Conservation (phyloP, 1,284 basidiomycete genomes). For the Ustilago trichophora region DNA sequence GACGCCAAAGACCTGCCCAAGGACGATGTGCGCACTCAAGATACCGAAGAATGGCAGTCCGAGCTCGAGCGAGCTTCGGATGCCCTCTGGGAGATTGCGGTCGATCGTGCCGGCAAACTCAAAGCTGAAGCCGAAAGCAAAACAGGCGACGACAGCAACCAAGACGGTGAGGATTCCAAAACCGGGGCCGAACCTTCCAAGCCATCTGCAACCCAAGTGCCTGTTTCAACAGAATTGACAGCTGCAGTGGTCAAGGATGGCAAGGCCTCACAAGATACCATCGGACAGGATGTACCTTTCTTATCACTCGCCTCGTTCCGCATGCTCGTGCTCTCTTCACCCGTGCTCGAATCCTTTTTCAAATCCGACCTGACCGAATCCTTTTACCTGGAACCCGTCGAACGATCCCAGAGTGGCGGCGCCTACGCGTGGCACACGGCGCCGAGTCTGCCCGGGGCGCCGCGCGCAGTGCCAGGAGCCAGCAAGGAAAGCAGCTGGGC, state of each 20-base stretch:
- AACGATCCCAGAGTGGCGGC: constrained; percentile 58
- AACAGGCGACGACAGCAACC: constrained; percentile 3
- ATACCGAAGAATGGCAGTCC: constrained; percentile 46
- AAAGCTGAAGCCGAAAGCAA: constrained; percentile 15
- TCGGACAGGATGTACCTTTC: constrained; percentile 59
- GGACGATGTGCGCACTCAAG: constrained; percentile 15
- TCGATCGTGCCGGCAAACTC: constrained; percentile 57
- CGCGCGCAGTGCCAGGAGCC: constrained; percentile 45
- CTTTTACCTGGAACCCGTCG: constrained; percentile 57
- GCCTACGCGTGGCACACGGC: constrained; percentile 64
- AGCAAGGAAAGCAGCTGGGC: constrained; percentile 49
- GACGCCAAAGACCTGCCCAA: constrained; percentile 31
- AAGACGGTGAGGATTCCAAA: constrained; percentile 35
- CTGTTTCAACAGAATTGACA: background rate
- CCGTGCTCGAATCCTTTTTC: constrained; percentile 62
- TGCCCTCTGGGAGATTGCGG: constrained; percentile 61
- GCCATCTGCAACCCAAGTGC: background rate
- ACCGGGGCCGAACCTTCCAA: background rate
- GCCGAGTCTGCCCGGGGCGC: constrained; percentile 47
- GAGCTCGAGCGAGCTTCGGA: constrained; percentile 59
- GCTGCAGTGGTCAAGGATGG: constrained; percentile 6
- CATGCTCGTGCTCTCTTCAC: constrained; percentile 61
- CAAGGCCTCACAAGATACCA: constrained; percentile 16
- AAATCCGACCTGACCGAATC: constrained; percentile 61
- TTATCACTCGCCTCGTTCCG: constrained; percentile 61